Evolutionary conservation across 169 alveolate species (phyloP), one percentile per base, ranked within the genome.

Genomic region (Babesia bovis): DNA sequence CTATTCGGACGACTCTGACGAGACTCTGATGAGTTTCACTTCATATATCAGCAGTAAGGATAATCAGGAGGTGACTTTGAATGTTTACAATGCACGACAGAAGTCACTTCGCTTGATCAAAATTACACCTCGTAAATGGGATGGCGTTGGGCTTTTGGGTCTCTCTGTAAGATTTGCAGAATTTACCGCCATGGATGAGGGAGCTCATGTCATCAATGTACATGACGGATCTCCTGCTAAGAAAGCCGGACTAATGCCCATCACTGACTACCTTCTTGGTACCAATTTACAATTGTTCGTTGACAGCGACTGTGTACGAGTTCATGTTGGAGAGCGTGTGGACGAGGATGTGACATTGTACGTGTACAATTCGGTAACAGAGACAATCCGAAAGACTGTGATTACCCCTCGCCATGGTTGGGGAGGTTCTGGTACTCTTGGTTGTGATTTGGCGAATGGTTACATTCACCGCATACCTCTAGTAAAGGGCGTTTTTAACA

Each of bases 71-170:
- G 28, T 88, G 40, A 23, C 73, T 35, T 52, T 88, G 28, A 21
- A 51, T 19, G 83, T 88, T 25, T 88, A 88, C 45, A 88, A 82
- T 56, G 90, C 89, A 5, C 69, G 91, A 15, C 57, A 79, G 76
- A 78, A 82, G 49, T 66, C 70, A 36, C 60, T 84, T 35, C 67
- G 88, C 55, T 41, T 47, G 15, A 81, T 88, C 26, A 81, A 68
- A 33, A 71, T 88, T 15, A 63, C 35, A n/a, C 93, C 93, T 13
- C 79, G 69, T 38, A 88, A 81, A 61, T 88, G 93, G 93, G 76
- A 83, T 9, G 93, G 93, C 25, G 75, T 72, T 21, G 93, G 93
- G 26, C 67, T 88, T 7, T 49, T 88, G 57, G 93, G 93, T 4
- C 75, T 84, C 28, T 68, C 87, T 21, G 85, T 88, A 47, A 75